Evolutionary conservation across 1,284 basidiomycete species (phyloP).

Genomic region (Trametes versicolor): DNA sequence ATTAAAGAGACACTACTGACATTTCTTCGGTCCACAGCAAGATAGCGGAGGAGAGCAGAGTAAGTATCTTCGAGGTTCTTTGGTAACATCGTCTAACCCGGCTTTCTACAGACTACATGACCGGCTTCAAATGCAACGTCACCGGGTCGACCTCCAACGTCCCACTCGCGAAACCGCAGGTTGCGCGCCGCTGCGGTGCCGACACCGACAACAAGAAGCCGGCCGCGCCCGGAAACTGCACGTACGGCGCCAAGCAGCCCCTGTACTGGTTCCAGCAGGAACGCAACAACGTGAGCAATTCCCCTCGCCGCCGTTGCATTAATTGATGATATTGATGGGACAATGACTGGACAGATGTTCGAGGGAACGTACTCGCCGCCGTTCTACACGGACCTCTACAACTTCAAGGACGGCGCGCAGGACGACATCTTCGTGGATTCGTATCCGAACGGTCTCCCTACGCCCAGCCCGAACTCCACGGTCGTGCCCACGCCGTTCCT

Average conservation of each 20-base stretch:
- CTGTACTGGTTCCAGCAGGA: conserved; percentile 74
- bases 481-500: conserved; percentile 33
- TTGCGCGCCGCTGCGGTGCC: conserved; percentile 64
- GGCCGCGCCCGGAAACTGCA: conserved; percentile 66
- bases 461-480: conserved; percentile 33
- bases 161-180: conserved; percentile 58
- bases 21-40: conserved; percentile 32
- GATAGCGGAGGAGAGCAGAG: conserved; percentile 58
- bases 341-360: conserved; percentile 52
- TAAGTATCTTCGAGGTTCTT: conserved; percentile 36
- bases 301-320: not conserved
- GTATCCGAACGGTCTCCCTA: conserved; percentile 35
- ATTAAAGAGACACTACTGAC: not conserved
- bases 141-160: conserved; percentile 61
- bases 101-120: conserved; percentile 68
- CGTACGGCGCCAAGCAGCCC: conserved; percentile 70
- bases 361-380: conserved; percentile 63
- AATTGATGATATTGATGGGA: conserved; percentile 2
- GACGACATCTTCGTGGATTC: conserved; percentile 68
- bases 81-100: not conserved
- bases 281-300: conserved; percentile 58
- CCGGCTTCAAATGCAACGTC: conserved; percentile 78
- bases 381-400: conserved; percentile 65
- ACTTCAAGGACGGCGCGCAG: conserved; percentile 68
- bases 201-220: conserved; percentile 52